phyloP scores from a whole-genome alignment of 495 filamentous ascomycete species.

The Penicillium cataractarum region DNA sequence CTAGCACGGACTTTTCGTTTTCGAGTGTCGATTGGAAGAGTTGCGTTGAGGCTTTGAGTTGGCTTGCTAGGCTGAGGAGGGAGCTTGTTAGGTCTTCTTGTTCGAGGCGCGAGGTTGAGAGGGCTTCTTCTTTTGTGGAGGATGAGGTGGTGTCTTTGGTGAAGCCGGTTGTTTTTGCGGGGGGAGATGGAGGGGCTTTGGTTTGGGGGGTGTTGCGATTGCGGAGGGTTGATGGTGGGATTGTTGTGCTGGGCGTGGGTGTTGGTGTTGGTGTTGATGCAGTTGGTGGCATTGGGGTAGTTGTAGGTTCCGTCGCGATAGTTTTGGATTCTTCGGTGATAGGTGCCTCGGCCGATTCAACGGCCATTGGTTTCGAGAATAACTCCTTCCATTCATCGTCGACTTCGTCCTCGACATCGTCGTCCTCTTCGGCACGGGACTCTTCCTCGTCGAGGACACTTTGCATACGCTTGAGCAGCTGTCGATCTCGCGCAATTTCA shows the following conservation, averaged over 20 bases:
- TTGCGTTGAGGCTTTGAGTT: constrained; percentile 74
- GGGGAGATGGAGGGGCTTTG: constrained; percentile 14
- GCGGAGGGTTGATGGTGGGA: constrained; percentile 30
- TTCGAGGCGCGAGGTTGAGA: constrained; percentile 73
- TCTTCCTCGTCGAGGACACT: constrained; percentile 59
- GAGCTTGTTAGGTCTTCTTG: constrained; percentile 84
- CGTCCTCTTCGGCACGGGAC: constrained; percentile 28
- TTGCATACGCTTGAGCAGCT: constrained; percentile 63
- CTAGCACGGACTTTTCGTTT: constrained; percentile 70
- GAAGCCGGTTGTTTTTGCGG: constrained; percentile 30
- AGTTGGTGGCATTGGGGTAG: constrained; percentile 13
- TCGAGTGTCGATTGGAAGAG: constrained; percentile 72
- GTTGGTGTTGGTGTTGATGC: constrained; percentile 15
- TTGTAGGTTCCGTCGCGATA: constrained; percentile 14
- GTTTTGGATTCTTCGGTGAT: neutral
- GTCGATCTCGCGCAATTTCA: constrained; percentile 66
- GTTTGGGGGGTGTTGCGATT: constrained; percentile 30
- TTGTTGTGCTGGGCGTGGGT: constrained; percentile 9
- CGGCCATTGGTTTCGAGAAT: constrained; percentile 28
- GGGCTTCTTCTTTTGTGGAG: constrained; percentile 62
- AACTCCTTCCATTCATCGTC: constrained; percentile 47
- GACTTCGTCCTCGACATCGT: constrained; percentile 36
- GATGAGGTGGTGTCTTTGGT: constrained; percentile 14
- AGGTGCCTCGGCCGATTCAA: neutral
- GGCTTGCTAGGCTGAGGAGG: constrained; percentile 73